Evolutionary conservation across 495 filamentous ascomycete genomes (phyloP), one percentile per base, ranked within the genome.

Genomic region (Barbatosphaeria neglecta): DNA sequence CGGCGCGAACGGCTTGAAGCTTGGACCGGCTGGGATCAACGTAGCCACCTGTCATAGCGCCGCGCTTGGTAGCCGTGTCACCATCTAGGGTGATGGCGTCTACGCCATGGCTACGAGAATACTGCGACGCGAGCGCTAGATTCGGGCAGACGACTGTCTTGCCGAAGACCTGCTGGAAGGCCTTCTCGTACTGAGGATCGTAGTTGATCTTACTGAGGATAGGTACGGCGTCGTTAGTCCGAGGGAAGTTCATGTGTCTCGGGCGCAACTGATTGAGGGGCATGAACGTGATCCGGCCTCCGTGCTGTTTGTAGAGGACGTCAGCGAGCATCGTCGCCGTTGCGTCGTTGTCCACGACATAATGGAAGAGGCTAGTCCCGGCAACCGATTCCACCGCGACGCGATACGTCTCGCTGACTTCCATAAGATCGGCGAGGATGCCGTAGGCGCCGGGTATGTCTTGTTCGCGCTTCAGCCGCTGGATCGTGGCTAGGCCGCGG

Each of bases 281-380:
- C 80, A 99, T 88, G 54, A 95, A 96, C 1, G 93, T 97, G 22
- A 97, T 74, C 54, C 92, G 80, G n/a, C 92, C 92, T 16, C 83
- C 78, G 46, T 77, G 82, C 46, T 82, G 78, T 44, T 84, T 85
- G 57, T 88, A 80, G 18, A 99, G 70, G 13, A 83, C 75, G 53
- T 90, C 84, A 13, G 89, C 72, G 15, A 94, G 80, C 44, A 77
- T 77, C 1, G 87, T 86, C 0, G 88, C 88, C 2, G 90, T 96
- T 31, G 84, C 78, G 45, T 90, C 90, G 33, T 82, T 94, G 60
- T 99, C 92, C 39, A 95, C 89, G 20, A 99, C 87, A 54, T 94
- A 93, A 64, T 99, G 87, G 65, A 99, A 99, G 7, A 99, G 69
- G 60, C 87, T 93, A 50, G 83, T 82, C 6, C 92, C 93, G 8